Evolutionary conservation across 208 protist genomes (phyloP), one percentile per base, ranked within the genome.

Genomic region (Acanthamoeba lugdunensis): DNA sequence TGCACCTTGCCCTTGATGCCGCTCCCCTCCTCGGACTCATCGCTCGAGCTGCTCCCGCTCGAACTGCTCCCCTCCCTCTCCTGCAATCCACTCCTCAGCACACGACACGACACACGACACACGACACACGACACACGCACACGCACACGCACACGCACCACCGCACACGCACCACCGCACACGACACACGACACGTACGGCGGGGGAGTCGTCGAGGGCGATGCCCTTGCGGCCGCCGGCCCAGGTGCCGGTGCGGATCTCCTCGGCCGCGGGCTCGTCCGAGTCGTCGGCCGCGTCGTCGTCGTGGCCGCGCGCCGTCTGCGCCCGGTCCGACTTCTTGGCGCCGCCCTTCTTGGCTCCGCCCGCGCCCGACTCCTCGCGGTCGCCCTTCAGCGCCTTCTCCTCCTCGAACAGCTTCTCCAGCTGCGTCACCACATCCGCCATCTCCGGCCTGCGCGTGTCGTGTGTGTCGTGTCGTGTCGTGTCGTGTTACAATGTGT

Each of bases 191-290:
- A 54, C 14, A 54, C 50, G 37, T 41, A 41, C 65, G 8, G 65
- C 21, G 21, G 65, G 65, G 28, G 21, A 58, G 54, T 88, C 79
- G 23, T 88, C 23, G 79, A 7, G 28, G 79, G 13, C 52, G 28
- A 88, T 30, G 33, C 81, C 81, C 54, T 88, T 88, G 52, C 54
- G 81, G 81, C 82, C 82, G 30, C 82, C 82, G 21, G 65, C 82
- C 82, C 82, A 90, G 23, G 82, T 90, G 33, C 82, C n/a, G 50
- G 4, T 21, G 58, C 82, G 33, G 8, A 54, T 6, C 4, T 37
- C 33, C 7, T 69, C 54, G n/a, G 25, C 28, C 14, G 28, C 28
- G 28, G 25, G 23, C 79, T n/a, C 77, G 30, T 48, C 16, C 5
- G 33, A 50, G 37, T 79, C 71, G 71, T 14, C 71, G 56, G 13